Evolutionary conservation across 306 rosid species (phyloP), one percentile per base, ranked within the genome.

Genomic region (Acmispon strigosus): DNA sequence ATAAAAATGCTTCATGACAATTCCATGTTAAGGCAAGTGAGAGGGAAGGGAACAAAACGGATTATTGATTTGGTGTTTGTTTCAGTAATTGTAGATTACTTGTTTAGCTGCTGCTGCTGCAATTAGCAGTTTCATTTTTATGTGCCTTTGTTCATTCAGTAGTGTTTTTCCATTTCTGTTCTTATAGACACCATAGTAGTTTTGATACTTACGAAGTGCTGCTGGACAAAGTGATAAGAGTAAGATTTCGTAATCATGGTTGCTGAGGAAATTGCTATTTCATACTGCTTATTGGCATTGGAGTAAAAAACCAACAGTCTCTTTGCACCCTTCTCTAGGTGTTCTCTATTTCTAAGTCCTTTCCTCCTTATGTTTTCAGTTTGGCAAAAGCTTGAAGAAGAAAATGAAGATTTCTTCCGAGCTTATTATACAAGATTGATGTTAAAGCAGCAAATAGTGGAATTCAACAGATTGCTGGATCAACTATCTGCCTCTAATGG

Each of bases 371-470:
- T 72, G 19, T 58, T 82, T 73, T 56, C 91, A 94, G 98, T 94
- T 76, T 94, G 97, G 97, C 94, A 88, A 84, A 90, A 82, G 84
- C 98, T 94, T 51, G 92, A 94, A 83, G 94, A 90, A 76, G 95
- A 94, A 78, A 94, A 94, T 82, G 88, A 74, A 59, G 96, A 94
- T 24, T 90, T 94, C 78, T 94, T 94, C 81, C 82, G 69, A 77
- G 95, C 98, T 58, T 94, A 94, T 79, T 86, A 90, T 77, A 82
- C 88, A 78, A 89, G 97, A 63, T 70, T 94, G 83, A 68, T 78
- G 81, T 85, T 94, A 84, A 89, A 88, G 90, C 83, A 89, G 72
- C 98, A 94, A 85, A 94, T 94, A 42, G 3, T 59, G 12, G 88
- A 94, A 71, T 90, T 88, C 80, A 94, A 94, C 84, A 85, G 85